Conservation (phyloP, 768 basidiomycete genomes). For the Hebeloma cylindrosporum region DNA sequence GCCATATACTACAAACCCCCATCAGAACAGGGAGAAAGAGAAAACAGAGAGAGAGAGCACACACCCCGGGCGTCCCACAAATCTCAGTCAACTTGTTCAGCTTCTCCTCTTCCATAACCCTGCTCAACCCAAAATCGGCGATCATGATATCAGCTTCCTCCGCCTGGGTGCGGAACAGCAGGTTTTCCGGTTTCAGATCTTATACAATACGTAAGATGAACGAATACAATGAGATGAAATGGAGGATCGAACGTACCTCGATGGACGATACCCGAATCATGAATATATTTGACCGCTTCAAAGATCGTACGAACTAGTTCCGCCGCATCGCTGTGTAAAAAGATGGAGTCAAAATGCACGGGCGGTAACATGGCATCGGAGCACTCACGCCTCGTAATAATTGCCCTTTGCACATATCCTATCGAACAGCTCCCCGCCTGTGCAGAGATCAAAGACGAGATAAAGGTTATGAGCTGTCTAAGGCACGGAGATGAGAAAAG, state of each 20-base stretch:
- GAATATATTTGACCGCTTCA: slow-evolving; percentile 87
- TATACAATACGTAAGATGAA: not conserved
- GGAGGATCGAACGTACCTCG: slow-evolving; percentile 49
- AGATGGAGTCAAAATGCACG: not conserved
- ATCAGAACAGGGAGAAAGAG: slow-evolving; percentile 9
- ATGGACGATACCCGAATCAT: slow-evolving; percentile 90
- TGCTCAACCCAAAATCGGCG: slow-evolving; percentile 93
- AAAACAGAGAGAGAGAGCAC: not conserved
- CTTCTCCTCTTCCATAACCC: slow-evolving; percentile 89
- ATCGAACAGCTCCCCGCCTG: slow-evolving; percentile 98
- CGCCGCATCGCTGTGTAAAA: slow-evolving; percentile 83
- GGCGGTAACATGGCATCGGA: slow-evolving; percentile 5
- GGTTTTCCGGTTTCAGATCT: slow-evolving; percentile 98
- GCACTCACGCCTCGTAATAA: slow-evolving; percentile 85
- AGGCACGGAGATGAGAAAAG: not conserved
- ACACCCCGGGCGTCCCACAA: slow-evolving; percentile 87
- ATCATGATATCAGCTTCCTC: slow-evolving; percentile 96
- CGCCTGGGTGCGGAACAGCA: slow-evolving; percentile 85
- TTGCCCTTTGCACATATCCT: slow-evolving; percentile 97
- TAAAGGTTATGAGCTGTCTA: slow-evolving; percentile 94
- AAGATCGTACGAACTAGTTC: slow-evolving; percentile 84
- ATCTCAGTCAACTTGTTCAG: slow-evolving; percentile 89
- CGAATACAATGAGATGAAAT: not conserved
- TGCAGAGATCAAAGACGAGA: slow-evolving; percentile 94
- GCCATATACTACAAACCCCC: slow-evolving; percentile 74